These are phyloP conservation scores for Phialophora expanda DNA, from an alignment of 2,329 filamentous ascomycete genomes.

Conservation along the genomic window DNA sequence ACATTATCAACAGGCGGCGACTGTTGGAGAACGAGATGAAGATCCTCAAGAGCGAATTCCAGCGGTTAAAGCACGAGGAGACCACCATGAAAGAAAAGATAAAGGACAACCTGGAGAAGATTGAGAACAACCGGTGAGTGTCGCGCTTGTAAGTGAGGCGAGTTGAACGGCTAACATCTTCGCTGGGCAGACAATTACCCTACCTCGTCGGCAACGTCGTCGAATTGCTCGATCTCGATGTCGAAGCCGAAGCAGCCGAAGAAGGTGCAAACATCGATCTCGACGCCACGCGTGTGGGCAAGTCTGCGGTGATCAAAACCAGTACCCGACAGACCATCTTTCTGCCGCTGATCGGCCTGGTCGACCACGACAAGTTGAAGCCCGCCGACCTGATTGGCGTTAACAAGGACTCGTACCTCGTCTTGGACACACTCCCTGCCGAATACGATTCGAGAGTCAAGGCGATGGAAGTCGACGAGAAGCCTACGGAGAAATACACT, in stretches of 20 bases:
- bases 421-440: conserved; percentile 92
- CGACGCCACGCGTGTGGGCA: conserved; percentile 93
- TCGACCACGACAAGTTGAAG: conserved; percentile 93
- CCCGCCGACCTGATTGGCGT: conserved; percentile 96
- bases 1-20: conserved; percentile 88
- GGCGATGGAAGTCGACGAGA: conserved; percentile 99
- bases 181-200: conserved; percentile 76
- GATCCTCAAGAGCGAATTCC: conserved; percentile 98
- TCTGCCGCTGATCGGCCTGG: conserved; percentile 92
- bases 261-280: conserved; percentile 99
- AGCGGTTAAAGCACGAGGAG: conserved; percentile 93
- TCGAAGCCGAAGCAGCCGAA: conserved; percentile 92
- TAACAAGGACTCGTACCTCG: conserved; percentile 98
- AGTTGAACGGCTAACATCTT: conserved; percentile 29
- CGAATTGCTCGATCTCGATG: conserved; percentile 93
- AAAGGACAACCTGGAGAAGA: conserved; percentile 98
- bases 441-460: conserved; percentile 99
- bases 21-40: conserved; percentile 96
- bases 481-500: conserved; percentile 98
- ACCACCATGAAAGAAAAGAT: conserved; percentile 97
- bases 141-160: background rate
- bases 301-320: conserved; percentile 99
- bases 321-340: conserved; percentile 99
- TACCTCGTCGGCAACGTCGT: conserved; percentile 99
- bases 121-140: conserved; percentile 91